These are phyloP conservation scores for Pythium graminicola DNA, from an alignment of 352 stramenopile species.

Conservation along the genomic window DNA sequence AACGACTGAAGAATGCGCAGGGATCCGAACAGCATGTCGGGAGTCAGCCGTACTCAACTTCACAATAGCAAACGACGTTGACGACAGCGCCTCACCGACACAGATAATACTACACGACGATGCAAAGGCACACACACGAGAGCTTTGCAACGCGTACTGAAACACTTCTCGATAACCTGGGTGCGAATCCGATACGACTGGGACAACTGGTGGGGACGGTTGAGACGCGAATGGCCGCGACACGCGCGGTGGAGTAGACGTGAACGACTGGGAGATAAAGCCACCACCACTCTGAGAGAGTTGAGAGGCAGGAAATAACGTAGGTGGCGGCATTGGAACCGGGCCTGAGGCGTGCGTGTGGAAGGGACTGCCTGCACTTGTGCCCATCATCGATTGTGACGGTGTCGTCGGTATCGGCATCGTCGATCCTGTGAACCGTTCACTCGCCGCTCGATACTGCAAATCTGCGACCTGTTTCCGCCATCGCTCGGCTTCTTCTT, in stretches of 20 bases:
- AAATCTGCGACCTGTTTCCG: conserved; percentile 25
- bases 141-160: conserved; percentile 27
- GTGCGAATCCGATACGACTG: neutral
- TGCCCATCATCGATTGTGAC: neutral
- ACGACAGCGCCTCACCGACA: conserved; percentile 35
- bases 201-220: neutral
- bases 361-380: neutral
- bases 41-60: conserved; percentile 38
- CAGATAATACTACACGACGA: conserved; percentile 42
- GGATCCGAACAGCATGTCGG: conserved; percentile 24
- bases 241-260: neutral
- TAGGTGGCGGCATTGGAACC: neutral
- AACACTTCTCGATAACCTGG: conserved; percentile 39
- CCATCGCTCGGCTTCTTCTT: conserved; percentile 28
- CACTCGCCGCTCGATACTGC: conserved; percentile 20
- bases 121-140: conserved; percentile 53
- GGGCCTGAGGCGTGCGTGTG: too few species aligned
- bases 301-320: neutral
- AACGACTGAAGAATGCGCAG: conserved; percentile 38
- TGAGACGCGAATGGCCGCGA: neutral
- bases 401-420: neutral
- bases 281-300: neutral
- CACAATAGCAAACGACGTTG: conserved; percentile 32
- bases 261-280: neutral
- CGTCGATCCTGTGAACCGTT: conserved; percentile 14